Base-by-base conservation (phyloP, 1,284 basidiomycete genomes). In the Pseudozyma hubeiensis region DNA sequence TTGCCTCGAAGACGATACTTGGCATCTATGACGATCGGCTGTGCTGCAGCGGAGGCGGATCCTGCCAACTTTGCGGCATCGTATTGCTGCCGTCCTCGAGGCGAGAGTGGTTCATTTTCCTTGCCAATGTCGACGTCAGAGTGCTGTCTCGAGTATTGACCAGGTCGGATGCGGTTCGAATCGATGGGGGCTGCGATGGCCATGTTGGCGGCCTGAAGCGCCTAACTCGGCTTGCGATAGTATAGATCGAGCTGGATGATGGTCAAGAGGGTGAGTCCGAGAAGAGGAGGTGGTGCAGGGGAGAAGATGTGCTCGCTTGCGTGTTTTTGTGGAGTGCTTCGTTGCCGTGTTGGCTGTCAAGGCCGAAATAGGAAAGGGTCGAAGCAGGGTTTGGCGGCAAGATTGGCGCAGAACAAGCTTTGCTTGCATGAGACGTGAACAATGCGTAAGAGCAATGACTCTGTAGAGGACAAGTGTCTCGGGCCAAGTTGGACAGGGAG, bases 1-100 rank as follows among this genome's bases (percentile, higher is more conserved):
- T 53, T 71, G 44, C 73, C 73, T 16, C 73, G 64, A 40, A 75
- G 73, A 44, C 73, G 60, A 24, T 64, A 75, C 14, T 68, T 71
- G 3, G 73, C 52, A 49, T 75, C 73, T 11, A 68, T 53, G 13
- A 57, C 29, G 33, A 66, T 46, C 11, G 74, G 57, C 34, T 63
- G 57, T 19, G 63, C 51, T 13, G 46, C 35, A 13, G 49, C 7
- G 29, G 45, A 16, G n/a, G 45, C 16, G 40, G n/a, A 10, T 10
- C 8, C 43, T 1, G 47, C 10, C 2, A 52, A 39, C 37, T 57
- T 45, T 35, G 62, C 62, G 7, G 53, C 24, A 8, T 57, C 57
- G 8, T 43, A 35, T 5, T 49, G 43, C 19, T 44, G 43, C 7
- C n/a, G 43, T 7, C 43, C 43, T 19, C 43, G 51, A n/a, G 57